Evolutionary conservation across 192 early-diverging fungal species (phyloP).

Genomic region (Coemansia sp.): DNA sequence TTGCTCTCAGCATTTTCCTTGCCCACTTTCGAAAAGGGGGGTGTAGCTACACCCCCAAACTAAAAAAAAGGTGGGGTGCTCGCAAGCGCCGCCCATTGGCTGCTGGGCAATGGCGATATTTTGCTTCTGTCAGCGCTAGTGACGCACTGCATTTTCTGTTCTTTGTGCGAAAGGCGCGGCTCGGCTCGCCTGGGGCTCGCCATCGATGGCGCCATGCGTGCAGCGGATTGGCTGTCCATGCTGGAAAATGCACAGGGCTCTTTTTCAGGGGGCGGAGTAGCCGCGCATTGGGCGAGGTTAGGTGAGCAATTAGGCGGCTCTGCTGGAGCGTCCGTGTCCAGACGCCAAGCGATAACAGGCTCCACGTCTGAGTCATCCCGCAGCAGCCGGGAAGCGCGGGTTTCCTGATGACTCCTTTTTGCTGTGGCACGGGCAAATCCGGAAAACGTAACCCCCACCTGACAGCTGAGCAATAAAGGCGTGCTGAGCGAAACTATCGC

Average conservation of each 20-base stretch:
- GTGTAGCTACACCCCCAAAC: not conserved
- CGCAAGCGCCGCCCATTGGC: conserved; percentile 10
- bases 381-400: too few relatives aligned
- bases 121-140: not conserved
- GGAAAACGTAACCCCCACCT: conserved; percentile 1
- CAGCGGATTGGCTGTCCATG: conserved; percentile 3
- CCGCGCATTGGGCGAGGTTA: not conserved
- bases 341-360: not conserved
- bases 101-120: conserved; percentile 6
- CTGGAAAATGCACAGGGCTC: not conserved
- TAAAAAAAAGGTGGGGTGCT: conserved; percentile 10
- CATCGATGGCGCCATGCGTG: conserved; percentile 15
- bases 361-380: too few relatives aligned
- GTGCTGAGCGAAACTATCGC: too few relatives aligned
- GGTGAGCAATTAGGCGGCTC: conserved; percentile 13
- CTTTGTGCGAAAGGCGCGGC: conserved; percentile 4
- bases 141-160: conserved; percentile 2
- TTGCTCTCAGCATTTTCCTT: not conserved
- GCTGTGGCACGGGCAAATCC: conserved; percentile 1
- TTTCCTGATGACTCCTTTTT: conserved; percentile 5
- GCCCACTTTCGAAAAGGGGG: not conserved
- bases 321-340: not conserved
- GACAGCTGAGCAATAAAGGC: too few relatives aligned
- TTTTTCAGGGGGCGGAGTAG: not conserved
- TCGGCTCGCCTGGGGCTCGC: conserved; percentile 5